Conservation (phyloP, 2,329 filamentous ascomycete species). For the Ophiostoma novo-ulmi region DNA sequence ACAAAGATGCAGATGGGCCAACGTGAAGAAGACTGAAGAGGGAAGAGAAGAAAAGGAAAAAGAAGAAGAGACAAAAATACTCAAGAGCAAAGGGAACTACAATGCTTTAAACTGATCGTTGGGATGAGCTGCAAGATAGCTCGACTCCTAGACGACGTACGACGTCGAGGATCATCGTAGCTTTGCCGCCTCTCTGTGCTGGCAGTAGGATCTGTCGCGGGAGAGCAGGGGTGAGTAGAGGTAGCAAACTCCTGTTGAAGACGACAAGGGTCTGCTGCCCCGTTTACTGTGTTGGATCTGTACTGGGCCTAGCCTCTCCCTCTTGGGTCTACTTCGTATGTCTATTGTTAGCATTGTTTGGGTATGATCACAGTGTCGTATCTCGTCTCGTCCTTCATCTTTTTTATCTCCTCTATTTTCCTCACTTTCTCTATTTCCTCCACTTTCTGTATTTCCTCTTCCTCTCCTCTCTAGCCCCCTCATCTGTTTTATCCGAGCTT, state of each 20-base stretch:
- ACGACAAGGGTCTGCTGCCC: background rate
- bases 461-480: slow-evolving; percentile 9
- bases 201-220: background rate
- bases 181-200: slow-evolving; percentile 2
- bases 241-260: background rate
- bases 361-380: slow-evolving; percentile 1
- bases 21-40: slow-evolving; percentile 26
- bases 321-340: background rate
- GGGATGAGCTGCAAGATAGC: slow-evolving; percentile 8
- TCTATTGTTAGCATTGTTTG: slow-evolving; percentile 10
- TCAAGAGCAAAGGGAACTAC: background rate
- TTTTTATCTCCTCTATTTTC: background rate
- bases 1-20: slow-evolving; percentile 23
- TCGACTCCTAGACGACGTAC: background rate
- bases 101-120: slow-evolving; percentile 11
- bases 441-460: background rate
- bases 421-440: background rate
- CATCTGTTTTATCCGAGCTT: slow-evolving; percentile 17
- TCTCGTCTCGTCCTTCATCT: slow-evolving; percentile 10
- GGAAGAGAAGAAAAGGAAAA: background rate
- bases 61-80: background rate
- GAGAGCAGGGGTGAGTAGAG: background rate
- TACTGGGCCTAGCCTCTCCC: background rate
- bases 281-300: too few species aligned
- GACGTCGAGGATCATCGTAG: slow-evolving; percentile 6